Percentiles rank a stretch among this genome's conserved stretches.
Conservation (phyloP, 768 basidiomycete genomes). For the Tricholoma matsutake region DNA sequence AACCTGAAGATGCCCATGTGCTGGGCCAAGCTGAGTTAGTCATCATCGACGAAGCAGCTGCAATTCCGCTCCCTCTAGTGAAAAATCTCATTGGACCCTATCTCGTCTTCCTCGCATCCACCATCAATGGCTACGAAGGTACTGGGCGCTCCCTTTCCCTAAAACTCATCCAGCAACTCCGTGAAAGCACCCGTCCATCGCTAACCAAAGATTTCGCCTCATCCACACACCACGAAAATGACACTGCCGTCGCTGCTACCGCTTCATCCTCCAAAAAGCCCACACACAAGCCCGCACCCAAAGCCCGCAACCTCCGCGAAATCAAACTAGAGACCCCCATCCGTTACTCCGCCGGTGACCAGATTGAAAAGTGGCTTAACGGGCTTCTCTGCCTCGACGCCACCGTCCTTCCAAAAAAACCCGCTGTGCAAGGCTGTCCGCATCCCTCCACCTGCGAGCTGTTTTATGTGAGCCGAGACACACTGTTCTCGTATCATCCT, state of each 20-base stretch:
- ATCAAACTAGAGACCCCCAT: conserved; percentile 95
- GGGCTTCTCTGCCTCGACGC: conserved; percentile 88
- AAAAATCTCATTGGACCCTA: conserved; percentile 93
- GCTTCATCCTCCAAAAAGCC: conserved; percentile 52
- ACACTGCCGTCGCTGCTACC: conserved; percentile 27
- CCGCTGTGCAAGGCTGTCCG: conserved; percentile 68
- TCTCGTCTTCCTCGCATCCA: conserved; percentile 98
- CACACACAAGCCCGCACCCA: conserved; percentile 50
- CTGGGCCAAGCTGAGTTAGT: conserved; percentile 97
- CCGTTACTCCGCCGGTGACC: conserved; percentile 83
- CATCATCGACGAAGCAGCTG: conserved; percentile 97
- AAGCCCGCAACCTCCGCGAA: conserved; percentile 80
- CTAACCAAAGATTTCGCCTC: conserved; percentile 57
- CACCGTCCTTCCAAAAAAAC: conserved; percentile 46
- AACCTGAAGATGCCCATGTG: conserved; percentile 97
- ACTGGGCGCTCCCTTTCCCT: conserved; percentile 98
- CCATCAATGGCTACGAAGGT: conserved; percentile 99
- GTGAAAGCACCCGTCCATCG: conserved; percentile 84
- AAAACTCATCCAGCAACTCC: conserved; percentile 95
- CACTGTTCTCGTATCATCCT: conserved; percentile 94
- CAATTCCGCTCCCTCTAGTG: conserved; percentile 95
- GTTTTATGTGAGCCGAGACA: conserved; percentile 94
- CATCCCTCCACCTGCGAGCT: conserved; percentile 93
- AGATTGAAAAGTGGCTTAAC: conserved; percentile 95
- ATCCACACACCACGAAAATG: conserved; percentile 38